These are phyloP conservation scores for Yamadazyma spencermartinsiae DNA, from an alignment of 1,139 yeast genomes.

Conservation along the genomic window DNA sequence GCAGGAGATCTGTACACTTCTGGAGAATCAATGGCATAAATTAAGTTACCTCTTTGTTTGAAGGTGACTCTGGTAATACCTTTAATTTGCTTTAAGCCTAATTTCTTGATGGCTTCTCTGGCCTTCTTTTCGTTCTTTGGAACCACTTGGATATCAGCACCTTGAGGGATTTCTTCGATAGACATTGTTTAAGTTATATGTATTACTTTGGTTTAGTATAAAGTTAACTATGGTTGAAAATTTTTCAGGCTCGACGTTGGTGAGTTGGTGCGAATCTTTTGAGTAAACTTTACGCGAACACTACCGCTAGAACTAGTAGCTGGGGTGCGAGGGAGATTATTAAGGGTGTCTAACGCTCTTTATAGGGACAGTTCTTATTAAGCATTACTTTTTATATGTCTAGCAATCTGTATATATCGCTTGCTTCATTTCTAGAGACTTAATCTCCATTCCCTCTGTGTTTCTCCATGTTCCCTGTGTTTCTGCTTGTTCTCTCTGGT, in stretches of 20 bases:
- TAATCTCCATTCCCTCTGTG: too few relatives aligned
- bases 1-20: conserved; percentile 94
- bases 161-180: conserved; percentile 72
- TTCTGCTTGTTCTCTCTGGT: too few relatives aligned
- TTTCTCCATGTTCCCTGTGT: too few relatives aligned
- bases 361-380: too few relatives aligned
- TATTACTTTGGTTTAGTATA: neutral
- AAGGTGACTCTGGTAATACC: conserved; percentile 96
- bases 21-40: conserved; percentile 90
- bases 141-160: conserved; percentile 81
- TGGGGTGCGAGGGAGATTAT: too few relatives aligned
- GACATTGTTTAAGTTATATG: conserved; percentile 37
- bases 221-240: conserved; percentile 5
- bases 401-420: too few relatives aligned
- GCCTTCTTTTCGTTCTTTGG: conserved; percentile 96
- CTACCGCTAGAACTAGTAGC: neutral
- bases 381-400: too few relatives aligned
- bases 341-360: too few relatives aligned
- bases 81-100: conserved; percentile 86
- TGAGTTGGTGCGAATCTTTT: neutral
- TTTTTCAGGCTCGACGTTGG: conserved; percentile 9
- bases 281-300: neutral
- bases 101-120: conserved; percentile 84
- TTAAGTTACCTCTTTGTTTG: conserved; percentile 91
- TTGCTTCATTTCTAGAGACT: too few relatives aligned